phyloP scores from a whole-genome alignment of 257 asterid species.

The Perilla frutescens region DNA sequence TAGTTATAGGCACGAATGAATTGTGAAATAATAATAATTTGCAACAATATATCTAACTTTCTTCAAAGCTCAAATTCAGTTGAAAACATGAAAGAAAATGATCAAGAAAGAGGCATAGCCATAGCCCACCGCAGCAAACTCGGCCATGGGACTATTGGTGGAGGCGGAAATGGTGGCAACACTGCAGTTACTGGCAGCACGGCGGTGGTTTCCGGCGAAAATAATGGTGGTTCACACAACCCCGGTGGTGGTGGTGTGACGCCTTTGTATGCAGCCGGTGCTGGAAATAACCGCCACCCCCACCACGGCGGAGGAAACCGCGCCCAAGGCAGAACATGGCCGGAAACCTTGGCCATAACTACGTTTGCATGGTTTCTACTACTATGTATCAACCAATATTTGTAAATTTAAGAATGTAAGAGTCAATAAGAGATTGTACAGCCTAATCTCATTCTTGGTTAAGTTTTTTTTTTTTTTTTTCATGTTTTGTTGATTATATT shows the following conservation, averaged over 20 bases:
- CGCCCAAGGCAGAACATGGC: background rate
- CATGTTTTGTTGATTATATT: no score
- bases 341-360: constrained; percentile 29
- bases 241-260: constrained; percentile 50
- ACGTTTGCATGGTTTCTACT: constrained; percentile 32
- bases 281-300: constrained; percentile 40
- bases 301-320: constrained; percentile 44
- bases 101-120: background rate
- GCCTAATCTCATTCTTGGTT: background rate
- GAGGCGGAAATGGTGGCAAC: constrained; percentile 37
- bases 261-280: constrained; percentile 50
- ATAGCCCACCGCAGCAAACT: constrained; percentile 24
- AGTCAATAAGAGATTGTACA: background rate
- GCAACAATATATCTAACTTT: no score
- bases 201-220: constrained; percentile 21
- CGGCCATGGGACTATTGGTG: constrained; percentile 31
- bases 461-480: no score
- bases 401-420: background rate
- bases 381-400: background rate
- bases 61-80: background rate
- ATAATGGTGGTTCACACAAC: constrained; percentile 32
- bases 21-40: no score
- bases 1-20: no score
- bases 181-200: constrained; percentile 17
- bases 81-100: background rate